Evolutionary conservation across 2,329 filamentous ascomycete species (phyloP).

Genomic region (Talaromyces rugulosus): DNA sequence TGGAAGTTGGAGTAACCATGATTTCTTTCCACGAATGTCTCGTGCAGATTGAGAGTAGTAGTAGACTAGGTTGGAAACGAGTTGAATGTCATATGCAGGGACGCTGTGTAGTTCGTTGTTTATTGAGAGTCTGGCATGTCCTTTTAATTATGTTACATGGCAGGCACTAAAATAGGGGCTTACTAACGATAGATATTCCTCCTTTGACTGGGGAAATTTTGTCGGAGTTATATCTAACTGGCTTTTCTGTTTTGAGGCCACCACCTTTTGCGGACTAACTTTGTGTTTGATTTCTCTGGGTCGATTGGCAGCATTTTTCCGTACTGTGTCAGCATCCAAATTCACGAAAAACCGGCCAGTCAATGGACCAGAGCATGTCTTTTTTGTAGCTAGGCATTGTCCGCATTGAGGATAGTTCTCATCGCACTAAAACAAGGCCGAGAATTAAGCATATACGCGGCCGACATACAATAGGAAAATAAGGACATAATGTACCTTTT

Average conservation of each 20-base stretch:
- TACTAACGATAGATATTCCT: constrained; percentile 4
- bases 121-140: background rate
- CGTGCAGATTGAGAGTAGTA: constrained; percentile 6
- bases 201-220: background rate
- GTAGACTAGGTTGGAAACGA: constrained; percentile 8
- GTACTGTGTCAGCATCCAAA: background rate
- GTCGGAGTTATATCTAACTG: background rate
- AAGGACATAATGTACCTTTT: background rate
- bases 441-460: background rate
- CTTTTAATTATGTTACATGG: background rate
- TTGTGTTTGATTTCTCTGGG: background rate
- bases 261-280: background rate
- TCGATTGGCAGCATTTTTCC: background rate
- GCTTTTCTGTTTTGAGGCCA: background rate
- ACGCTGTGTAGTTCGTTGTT: constrained; percentile 3
- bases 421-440: constrained; percentile 3
- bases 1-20: constrained; percentile 7
- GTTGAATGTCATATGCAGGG: constrained; percentile 3
- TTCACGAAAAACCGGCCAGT: constrained; percentile 8
- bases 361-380: constrained; percentile 4
- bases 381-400: constrained; percentile 2
- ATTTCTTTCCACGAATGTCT: background rate
- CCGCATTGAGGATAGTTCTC: constrained; percentile 9
- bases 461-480: background rate
- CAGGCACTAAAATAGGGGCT: background rate